These are phyloP conservation scores for Entomortierella lignicola DNA, from an alignment of 192 early-diverging fungal genomes.

Conservation along the genomic window DNA sequence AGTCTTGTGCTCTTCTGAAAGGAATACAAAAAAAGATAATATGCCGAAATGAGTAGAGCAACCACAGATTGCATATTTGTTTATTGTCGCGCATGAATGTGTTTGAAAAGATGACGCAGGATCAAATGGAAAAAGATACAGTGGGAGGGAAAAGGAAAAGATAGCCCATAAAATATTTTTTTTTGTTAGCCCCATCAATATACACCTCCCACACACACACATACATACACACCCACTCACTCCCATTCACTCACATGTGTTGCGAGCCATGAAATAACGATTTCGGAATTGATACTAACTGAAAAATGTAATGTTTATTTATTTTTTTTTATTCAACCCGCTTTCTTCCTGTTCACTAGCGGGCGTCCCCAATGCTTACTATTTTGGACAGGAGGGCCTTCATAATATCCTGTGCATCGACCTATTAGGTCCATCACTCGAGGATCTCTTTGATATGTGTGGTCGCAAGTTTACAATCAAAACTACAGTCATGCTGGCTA, in stretches of 20 bases:
- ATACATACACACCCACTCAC: too few relatives aligned
- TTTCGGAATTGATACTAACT: neutral
- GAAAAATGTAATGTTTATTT: neutral
- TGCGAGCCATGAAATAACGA: neutral
- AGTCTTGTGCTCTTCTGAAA: neutral
- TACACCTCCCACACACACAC: too few relatives aligned
- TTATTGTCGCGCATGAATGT: neutral
- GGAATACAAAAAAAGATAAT: neutral
- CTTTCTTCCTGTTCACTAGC: slow-evolving; percentile 57
- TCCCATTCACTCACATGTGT: too few relatives aligned
- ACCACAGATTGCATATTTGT: neutral
- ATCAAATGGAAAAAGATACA: too few relatives aligned
- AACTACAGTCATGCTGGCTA: slow-evolving; percentile 96
- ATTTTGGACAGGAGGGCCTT: slow-evolving; percentile 97
- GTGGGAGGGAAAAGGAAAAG: too few relatives aligned
- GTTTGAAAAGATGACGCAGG: too few relatives aligned
- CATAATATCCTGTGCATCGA: slow-evolving; percentile 97
- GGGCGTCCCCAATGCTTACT: slow-evolving; percentile 92
- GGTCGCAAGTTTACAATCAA: slow-evolving; percentile 90
- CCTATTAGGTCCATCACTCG: slow-evolving; percentile 90
- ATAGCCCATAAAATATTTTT: too few relatives aligned
- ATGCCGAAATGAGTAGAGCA: neutral
- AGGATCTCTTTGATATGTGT: slow-evolving; percentile 98
- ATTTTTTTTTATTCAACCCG: neutral
- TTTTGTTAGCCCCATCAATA: too few relatives aligned